Percentiles rank a stretch among this genome's conserved stretches.
phyloP scores from a whole-genome alignment of 257 asterid genomes.

The Nicotiana undulata region DNA sequence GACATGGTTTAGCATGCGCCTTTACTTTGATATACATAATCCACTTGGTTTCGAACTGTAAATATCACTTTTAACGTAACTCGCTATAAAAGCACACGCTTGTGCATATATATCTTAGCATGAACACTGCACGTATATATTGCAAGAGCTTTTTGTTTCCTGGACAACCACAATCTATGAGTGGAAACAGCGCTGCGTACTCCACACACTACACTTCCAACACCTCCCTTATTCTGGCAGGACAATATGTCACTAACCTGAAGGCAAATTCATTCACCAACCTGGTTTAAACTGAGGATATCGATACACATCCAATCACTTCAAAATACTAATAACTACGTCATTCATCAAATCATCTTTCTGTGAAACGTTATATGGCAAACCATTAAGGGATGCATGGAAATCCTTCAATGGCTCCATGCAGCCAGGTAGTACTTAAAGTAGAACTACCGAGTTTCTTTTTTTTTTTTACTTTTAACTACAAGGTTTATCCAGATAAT shows the following conservation, averaged over 20 bases:
- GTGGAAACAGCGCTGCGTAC: too few relatives aligned
- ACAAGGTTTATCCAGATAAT: background rate
- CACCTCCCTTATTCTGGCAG: background rate
- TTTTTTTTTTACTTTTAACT: background rate
- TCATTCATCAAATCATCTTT: background rate
- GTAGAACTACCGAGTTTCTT: background rate
- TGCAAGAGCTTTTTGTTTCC: background rate
- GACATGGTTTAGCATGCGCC: background rate
- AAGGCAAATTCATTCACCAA: background rate
- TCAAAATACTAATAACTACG: background rate
- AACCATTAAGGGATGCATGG: background rate
- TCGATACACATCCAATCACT: background rate
- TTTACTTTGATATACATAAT: too few relatives aligned
- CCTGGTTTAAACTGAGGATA: background rate
- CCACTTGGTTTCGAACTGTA: background rate
- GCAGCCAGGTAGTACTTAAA: background rate
- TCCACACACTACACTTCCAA: background rate
- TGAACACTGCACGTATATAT: background rate
- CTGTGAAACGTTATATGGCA: background rate
- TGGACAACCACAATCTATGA: background rate
- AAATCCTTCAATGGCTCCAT: background rate
- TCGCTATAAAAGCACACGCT: background rate
- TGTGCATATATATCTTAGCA: background rate
- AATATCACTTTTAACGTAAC: background rate
- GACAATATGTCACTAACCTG: background rate